phyloP scores from a whole-genome alignment of 371 early-diverging fungal species.

The Apophysomyces ossiformis region DNA sequence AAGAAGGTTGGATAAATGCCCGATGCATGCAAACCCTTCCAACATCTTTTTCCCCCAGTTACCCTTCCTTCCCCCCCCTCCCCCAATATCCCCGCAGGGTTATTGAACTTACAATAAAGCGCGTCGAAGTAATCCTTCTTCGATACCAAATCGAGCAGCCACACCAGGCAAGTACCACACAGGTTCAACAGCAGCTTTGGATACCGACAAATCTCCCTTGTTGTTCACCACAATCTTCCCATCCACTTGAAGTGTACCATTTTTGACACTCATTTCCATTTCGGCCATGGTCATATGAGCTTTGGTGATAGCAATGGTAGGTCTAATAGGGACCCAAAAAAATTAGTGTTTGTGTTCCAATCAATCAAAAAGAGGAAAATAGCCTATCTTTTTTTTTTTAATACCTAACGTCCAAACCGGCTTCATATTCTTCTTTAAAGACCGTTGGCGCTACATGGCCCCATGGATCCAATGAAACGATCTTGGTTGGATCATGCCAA shows the following conservation, averaged over 20 bases:
- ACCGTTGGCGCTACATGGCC: conserved; percentile 79
- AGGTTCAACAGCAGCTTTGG: conserved; percentile 96
- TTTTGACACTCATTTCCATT: conserved; percentile 77
- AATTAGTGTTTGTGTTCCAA: not conserved
- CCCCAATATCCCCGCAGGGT: not conserved
- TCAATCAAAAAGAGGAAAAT: not conserved
- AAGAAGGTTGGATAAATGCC: not conserved
- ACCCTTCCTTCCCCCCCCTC: too few relatives aligned
- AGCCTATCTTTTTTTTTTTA: not conserved
- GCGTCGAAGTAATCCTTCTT: conserved; percentile 83
- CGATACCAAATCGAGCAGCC: conserved; percentile 87
- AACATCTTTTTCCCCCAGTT: not conserved
- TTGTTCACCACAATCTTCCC: conserved; percentile 82
- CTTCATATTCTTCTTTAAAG: conserved; percentile 66
- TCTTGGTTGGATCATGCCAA: conserved; percentile 89
- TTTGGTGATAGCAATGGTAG: conserved; percentile 93
- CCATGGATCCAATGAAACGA: conserved; percentile 95
- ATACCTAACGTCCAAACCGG: conserved; percentile 83
- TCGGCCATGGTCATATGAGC: conserved; percentile 96
- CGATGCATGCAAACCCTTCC: not conserved
- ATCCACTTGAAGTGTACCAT: conserved; percentile 73
- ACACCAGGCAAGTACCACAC: conserved; percentile 97
- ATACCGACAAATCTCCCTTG: conserved; percentile 85
- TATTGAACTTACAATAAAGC: conserved; percentile 75
- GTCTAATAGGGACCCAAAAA: conserved; percentile 39